phyloP scores from a whole-genome alignment of 148 eudicot genomes.

The Polygonum maritimum region DNA sequence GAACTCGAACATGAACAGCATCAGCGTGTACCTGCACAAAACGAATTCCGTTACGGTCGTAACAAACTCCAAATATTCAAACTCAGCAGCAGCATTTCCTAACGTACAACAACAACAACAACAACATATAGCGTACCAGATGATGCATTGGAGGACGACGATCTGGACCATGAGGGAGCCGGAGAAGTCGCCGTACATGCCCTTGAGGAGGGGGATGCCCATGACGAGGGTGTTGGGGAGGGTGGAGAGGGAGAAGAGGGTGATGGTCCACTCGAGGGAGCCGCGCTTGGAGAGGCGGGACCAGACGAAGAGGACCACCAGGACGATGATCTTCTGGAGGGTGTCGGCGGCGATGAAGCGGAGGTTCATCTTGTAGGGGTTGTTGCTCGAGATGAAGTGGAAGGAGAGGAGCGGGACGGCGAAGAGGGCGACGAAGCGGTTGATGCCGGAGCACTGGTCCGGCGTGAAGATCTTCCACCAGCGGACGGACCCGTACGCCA shows the following conservation, averaged over 20 bases:
- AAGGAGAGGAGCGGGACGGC: slow-evolving; percentile 87
- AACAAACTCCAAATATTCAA: not conserved
- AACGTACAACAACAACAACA: not conserved
- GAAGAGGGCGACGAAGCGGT: slow-evolving; percentile 79
- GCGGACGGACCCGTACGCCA: slow-evolving; percentile 84
- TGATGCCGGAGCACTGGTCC: slow-evolving; percentile 88
- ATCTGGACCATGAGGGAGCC: slow-evolving; percentile 90
- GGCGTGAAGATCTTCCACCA: slow-evolving; percentile 98
- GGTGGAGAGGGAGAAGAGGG: slow-evolving; percentile 72
- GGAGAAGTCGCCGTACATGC: slow-evolving; percentile 85
- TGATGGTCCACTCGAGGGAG: slow-evolving; percentile 75
- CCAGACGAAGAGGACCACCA: slow-evolving; percentile 45
- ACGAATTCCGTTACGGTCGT: not conserved
- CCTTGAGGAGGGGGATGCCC: slow-evolving; percentile 89
- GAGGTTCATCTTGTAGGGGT: slow-evolving; percentile 77
- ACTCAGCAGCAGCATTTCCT: too few relatives aligned
- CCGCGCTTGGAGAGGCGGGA: slow-evolving; percentile 44
- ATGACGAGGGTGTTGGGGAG: slow-evolving; percentile 92
- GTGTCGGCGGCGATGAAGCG: slow-evolving; percentile 85
- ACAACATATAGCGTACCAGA: slow-evolving; percentile 28
- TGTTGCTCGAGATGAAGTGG: slow-evolving; percentile 74
- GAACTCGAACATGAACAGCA: slow-evolving; percentile 90
- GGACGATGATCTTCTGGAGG: slow-evolving; percentile 63
- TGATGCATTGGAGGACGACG: slow-evolving; percentile 81
- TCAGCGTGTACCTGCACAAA: slow-evolving; percentile 42